Conservation (phyloP, 345 rosid genomes). For the Lumnitzera littorea region DNA sequence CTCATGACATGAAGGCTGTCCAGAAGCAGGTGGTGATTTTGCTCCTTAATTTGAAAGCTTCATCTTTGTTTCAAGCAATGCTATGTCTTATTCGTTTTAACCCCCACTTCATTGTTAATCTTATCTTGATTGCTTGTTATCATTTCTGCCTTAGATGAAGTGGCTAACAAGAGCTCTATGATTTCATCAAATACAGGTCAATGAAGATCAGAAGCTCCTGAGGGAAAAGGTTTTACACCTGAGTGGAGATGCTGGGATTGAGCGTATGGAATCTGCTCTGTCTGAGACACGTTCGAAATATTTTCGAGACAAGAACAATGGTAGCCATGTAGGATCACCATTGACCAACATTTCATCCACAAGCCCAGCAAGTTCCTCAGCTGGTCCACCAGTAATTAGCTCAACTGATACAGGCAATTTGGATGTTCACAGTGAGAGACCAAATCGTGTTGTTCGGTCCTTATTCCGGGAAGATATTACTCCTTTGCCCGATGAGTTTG, state of each 20-base stretch:
- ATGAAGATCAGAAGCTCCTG: slow-evolving; percentile 74
- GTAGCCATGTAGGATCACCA: slow-evolving; percentile 57
- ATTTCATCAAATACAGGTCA: slow-evolving; percentile 39
- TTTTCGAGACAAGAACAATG: slow-evolving; percentile 49
- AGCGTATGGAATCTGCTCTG: slow-evolving; percentile 71
- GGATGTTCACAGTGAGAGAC: slow-evolving; percentile 25
- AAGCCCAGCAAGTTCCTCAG: slow-evolving; percentile 27
- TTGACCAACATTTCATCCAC: slow-evolving; percentile 22
- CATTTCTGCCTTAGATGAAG: not conserved
- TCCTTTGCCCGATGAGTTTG: slow-evolving; percentile 23
- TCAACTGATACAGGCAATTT: slow-evolving; percentile 17
- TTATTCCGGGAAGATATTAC: slow-evolving; percentile 53
- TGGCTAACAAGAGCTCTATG: not conserved
- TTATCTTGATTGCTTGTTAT: not conserved
- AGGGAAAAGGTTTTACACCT: slow-evolving; percentile 74
- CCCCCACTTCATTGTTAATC: no score
- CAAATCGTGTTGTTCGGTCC: slow-evolving; percentile 57
- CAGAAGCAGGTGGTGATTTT: slow-evolving; percentile 61
- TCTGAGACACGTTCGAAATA: slow-evolving; percentile 60
- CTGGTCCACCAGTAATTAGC: slow-evolving; percentile 23
- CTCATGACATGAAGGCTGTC: slow-evolving; percentile 91
- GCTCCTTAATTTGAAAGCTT: not conserved
- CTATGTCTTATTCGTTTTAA: no score
- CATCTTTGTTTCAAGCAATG: not conserved
- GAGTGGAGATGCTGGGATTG: slow-evolving; percentile 72